Base-by-base conservation (phyloP, 805 yeast species). In the Teunomyces pallodes region DNA sequence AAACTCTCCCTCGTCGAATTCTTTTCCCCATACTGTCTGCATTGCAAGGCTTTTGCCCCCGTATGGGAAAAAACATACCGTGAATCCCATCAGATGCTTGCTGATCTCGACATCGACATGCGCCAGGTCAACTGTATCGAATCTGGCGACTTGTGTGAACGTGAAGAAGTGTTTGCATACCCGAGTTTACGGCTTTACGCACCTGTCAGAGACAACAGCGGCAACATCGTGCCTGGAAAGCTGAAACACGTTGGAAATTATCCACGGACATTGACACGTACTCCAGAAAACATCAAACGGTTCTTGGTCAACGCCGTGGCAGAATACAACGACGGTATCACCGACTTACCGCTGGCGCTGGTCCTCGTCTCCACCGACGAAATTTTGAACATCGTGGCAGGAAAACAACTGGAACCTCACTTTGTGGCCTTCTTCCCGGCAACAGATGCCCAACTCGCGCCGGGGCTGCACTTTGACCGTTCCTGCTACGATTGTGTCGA, bases 1-100 rank as follows among this genome's bases (percentile, higher is more conserved):
- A 86, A 86, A 2, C 67, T 83, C 16, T 85, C 90, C 58, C 76
- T 92, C 59, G 84, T 92, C 30, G 97, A 92, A 67, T 91, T 90
- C 67, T 94, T 69, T 62, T 89, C 96, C 29, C 99, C 99, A 0
- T 84, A 84, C 59, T 94, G 99, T 64, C 64, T 71, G 6, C 98
- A 92, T 66, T 94, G 99, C 69, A 77, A 71, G 52, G 74, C 69
- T 6, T 69, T 94, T 46, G 94, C 88, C 2, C 98, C 99, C 1
- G 75, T 70, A 6, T 94, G 98, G 97, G 78, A 82, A 49, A 72
- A 77, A 47, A 78, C 92, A 0, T 87, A 81, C 68, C 57, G 70
- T 20, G 62, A 65, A 3, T 77, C 80, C 56, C 64, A 74, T 32
- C 62, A 66, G 8, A 83, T 80, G 33, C 75, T 77, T 40, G 60